Evolutionary conservation across 2,329 filamentous ascomycete genomes (phyloP).

Genomic region (Fusarium sacchari): DNA sequence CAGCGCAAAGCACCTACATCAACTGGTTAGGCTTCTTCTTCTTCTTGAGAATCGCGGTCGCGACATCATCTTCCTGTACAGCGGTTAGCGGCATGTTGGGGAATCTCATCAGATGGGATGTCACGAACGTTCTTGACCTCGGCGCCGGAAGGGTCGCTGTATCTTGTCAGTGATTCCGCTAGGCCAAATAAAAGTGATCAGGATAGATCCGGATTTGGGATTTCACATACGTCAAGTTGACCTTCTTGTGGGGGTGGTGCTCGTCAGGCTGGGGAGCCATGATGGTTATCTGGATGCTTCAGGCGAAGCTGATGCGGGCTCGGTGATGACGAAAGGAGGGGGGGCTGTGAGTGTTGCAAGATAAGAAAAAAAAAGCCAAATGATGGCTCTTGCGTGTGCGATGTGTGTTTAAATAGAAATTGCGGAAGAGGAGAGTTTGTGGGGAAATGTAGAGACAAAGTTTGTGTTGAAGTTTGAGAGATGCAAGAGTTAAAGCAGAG

Average conservation of each 20-base stretch:
- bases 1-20: constrained; percentile 71
- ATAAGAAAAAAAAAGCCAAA: constrained; percentile 36
- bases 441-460: not conserved
- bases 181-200: not conserved
- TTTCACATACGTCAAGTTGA: constrained; percentile 77
- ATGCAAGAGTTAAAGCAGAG: constrained; percentile 34
- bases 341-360: constrained; percentile 27
- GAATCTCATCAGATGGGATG: constrained; percentile 27
- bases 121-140: constrained; percentile 82
- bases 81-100: constrained; percentile 48
- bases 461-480: constrained; percentile 32
- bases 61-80: constrained; percentile 82
- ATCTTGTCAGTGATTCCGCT: constrained; percentile 50
- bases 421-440: not conserved
- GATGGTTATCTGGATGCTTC: constrained; percentile 54
- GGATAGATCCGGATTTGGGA: not conserved
- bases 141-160: constrained; percentile 87
- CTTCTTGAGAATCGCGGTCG: constrained; percentile 98
- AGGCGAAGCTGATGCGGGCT: constrained; percentile 42
- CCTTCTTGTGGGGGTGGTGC: constrained; percentile 72
- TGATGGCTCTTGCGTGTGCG: constrained; percentile 21
- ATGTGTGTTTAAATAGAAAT: constrained; percentile 9
- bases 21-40: constrained; percentile 99
- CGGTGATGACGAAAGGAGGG: constrained; percentile 39
- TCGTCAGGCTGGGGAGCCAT: constrained; percentile 77